Percentiles rank a stretch among this genome's conserved stretches.
Conservation (phyloP, 768 basidiomycete genomes). For the Naganishia kalamii region DNA sequence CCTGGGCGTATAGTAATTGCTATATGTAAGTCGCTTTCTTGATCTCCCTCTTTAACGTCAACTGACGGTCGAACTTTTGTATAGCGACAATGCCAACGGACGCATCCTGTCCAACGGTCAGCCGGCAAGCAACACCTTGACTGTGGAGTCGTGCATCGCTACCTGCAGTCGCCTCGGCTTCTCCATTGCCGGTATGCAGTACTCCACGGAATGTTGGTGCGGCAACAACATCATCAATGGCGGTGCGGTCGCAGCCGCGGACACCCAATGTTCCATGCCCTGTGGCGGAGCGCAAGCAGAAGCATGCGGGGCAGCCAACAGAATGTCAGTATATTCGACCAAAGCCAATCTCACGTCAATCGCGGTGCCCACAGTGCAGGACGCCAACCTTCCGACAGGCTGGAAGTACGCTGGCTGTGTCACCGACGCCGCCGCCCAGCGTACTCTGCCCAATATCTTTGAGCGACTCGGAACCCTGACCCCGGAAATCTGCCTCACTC, state of each 20-base stretch:
- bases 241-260: constrained; percentile 23
- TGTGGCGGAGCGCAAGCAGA: constrained; percentile 28
- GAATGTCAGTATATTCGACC: constrained; percentile 61
- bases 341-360: constrained; percentile 53
- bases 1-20: constrained; percentile 64
- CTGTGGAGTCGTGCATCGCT: background rate
- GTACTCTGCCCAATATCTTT: constrained; percentile 47
- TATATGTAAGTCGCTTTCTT: constrained; percentile 36
- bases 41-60: background rate
- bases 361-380: constrained; percentile 52
- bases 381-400: constrained; percentile 57
- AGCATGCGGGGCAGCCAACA: constrained; percentile 63
- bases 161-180: constrained; percentile 51
- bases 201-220: constrained; percentile 37
- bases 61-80: constrained; percentile 16
- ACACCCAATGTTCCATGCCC: constrained; percentile 33
- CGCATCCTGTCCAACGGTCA: background rate
- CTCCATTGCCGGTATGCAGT: constrained; percentile 31
- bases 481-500: constrained; percentile 59
- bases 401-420: constrained; percentile 67
- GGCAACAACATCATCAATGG: constrained; percentile 33
- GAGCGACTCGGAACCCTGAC: constrained; percentile 41
- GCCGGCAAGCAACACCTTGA: constrained; percentile 45
- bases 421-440: constrained; percentile 42
- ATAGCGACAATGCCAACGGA: constrained; percentile 45